Base-by-base conservation (phyloP, 345 rosid genomes). In the Dipteronia sinensis region DNA sequence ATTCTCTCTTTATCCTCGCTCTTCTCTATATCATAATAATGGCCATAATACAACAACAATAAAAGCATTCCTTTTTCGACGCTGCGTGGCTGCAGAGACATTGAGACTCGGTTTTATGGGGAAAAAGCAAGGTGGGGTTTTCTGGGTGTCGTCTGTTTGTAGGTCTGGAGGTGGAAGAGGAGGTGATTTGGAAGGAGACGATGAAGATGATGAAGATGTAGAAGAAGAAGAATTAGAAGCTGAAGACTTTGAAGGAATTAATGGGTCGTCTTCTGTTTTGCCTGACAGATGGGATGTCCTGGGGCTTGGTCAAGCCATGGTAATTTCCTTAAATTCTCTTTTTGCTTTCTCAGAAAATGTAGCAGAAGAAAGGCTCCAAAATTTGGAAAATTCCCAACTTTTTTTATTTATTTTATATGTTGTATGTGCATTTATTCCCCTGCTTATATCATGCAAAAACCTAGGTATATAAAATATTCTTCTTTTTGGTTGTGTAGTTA, bases 281-380 rank as follows among this genome's bases (percentile, higher is more conserved):
- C 95, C 97, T 67, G 96, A 90, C 61, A 87, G 90, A 85, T 93
- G 95, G 96, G 96, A 95, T 87, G 97, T 92, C 76, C 78, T 95
- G 61, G 99, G 98, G 71, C 97, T 95, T 67, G 96, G 99, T 73
- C 99, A 95, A 87, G 98, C 98, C 86, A 95, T 93, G 99, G 98
- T 94, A 77, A 67, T 16, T 51, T 76, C 42, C 38, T 10, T 19
- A 19, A 34, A 34, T 47, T 27, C 0, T 11, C 12, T 38, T 40
- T 58, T 44, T 20, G n/a, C 47, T 69, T 62, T 16, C 1, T 66
- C 56, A 12, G 40, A 4, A 64, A 64, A 27, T 64, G 8, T 25
- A 12, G 67, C 38, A 12, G 67, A 64, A 13, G 0, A 27, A 46
- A 46, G 2, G n/a, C 16, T 11, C 4, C 67, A 64, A 25, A 64